Evolutionary conservation across 345 rosid genomes (phyloP), one percentile per base, ranked within the genome.

Genomic region (Eucalyptus cladocalyx): DNA sequence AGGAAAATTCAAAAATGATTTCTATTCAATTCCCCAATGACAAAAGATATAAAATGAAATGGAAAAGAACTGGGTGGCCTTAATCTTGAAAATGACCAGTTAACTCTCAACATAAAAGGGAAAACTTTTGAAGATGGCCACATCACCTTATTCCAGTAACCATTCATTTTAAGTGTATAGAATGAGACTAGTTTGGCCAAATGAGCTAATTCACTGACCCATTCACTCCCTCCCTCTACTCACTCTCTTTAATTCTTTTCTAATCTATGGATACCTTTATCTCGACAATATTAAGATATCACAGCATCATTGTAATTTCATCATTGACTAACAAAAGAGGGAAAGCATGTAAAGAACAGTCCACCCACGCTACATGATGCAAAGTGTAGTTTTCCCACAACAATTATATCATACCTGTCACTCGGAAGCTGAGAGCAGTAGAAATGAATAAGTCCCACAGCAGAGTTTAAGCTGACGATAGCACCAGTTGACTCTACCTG

Each of bases 391-490:
- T 40, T 76, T 76, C 9, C 85, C 47, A 65, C 76, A 69, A 49
- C 50, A 76, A 80, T 19, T 47, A 47, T 14, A 54, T 21, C 40
- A 87, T 65, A 96, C 99, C 99, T 96, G 95, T 98, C 99, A 89
- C 99, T 97, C 3, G 99, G 99, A 87, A 98, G 93, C 95, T 98
- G 99, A 91, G 99, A 98, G 91, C 99, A 98, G 93, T 95, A 98
- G 91, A 98, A 96, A 91, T 97, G 98, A 89, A 98, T 87, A 62
- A 98, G 97, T 67, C 99, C 99, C 89, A 98, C 98, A 65, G 99
- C 98, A 80, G 99, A 97, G 91, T 98, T 98, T 88, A 98, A 95
- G 96, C 99, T 98, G 92, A 97, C 99, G 88, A 96, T 88, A 87
- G 99, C 99, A 90, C 99, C 99, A 90, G 99, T 98, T 86, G 98